phyloP scores from a whole-genome alignment of 2,329 filamentous ascomycete species.

The Neopestalotiopsis sp. region DNA sequence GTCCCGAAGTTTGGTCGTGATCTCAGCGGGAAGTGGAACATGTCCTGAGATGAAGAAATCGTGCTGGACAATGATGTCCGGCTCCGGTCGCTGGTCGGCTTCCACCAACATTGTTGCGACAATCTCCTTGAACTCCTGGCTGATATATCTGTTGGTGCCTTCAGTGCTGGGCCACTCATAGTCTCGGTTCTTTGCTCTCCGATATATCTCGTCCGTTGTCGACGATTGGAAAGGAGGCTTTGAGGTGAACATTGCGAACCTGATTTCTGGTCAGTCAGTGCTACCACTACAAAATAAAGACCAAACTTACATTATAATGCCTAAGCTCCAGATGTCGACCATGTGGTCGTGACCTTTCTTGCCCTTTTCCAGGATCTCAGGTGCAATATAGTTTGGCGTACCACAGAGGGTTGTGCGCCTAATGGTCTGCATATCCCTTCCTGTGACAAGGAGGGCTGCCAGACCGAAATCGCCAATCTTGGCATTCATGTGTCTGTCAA shows the following conservation, averaged over 20 bases:
- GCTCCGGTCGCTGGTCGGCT: slow-evolving; percentile 74
- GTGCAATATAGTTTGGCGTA: slow-evolving; percentile 97
- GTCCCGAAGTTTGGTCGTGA: slow-evolving; percentile 62
- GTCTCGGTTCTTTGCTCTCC: slow-evolving; percentile 70
- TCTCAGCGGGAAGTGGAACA: slow-evolving; percentile 67
- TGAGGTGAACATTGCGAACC: slow-evolving; percentile 95
- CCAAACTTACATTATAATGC: slow-evolving; percentile 85
- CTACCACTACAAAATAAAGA: neutral
- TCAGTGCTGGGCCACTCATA: slow-evolving; percentile 79
- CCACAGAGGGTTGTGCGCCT: slow-evolving; percentile 93
- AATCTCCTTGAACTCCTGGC: slow-evolving; percentile 76
- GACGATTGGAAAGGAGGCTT: slow-evolving; percentile 96
- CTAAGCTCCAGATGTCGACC: slow-evolving; percentile 97
- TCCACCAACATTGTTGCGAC: slow-evolving; percentile 78
- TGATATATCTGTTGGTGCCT: slow-evolving; percentile 72
- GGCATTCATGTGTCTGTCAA: slow-evolving; percentile 94
- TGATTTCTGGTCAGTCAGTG: slow-evolving; percentile 40
- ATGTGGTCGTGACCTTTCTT: slow-evolving; percentile 96
- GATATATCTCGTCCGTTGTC: slow-evolving; percentile 86
- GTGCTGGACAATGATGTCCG: slow-evolving; percentile 80
- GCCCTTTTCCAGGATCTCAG: slow-evolving; percentile 92
- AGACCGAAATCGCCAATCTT: slow-evolving; percentile 98
- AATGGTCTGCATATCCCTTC: slow-evolving; percentile 83
- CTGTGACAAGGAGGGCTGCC: slow-evolving; percentile 87
- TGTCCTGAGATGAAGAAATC: slow-evolving; percentile 79